These are phyloP conservation scores for Trichosanthes truncata DNA, from an alignment of 306 rosid species.

Conservation along the genomic window DNA sequence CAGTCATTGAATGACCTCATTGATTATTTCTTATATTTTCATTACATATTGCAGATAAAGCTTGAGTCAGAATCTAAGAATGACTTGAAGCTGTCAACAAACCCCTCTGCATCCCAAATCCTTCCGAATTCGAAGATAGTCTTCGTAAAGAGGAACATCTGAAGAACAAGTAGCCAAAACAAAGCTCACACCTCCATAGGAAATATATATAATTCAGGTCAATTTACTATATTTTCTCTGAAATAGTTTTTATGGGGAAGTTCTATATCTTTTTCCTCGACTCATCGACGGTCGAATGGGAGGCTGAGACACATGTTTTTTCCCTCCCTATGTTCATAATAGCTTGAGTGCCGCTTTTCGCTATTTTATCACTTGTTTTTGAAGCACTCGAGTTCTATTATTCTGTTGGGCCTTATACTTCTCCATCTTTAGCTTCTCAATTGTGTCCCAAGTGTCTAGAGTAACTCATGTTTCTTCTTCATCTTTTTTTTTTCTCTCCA, in stretches of 20 bases:
- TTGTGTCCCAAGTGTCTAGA: background rate
- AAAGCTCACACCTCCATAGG: conserved; percentile 1
- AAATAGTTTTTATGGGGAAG: conserved; percentile 26
- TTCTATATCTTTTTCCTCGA: conserved; percentile 19
- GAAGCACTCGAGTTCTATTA: conserved; percentile 38
- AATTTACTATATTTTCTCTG: background rate
- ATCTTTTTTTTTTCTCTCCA: background rate
- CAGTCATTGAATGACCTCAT: background rate
- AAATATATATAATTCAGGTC: background rate
- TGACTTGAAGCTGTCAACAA: conserved; percentile 20
- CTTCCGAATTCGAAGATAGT: conserved; percentile 31
- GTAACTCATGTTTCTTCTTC: background rate
- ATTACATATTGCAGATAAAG: conserved; percentile 35
- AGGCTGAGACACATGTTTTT: conserved; percentile 53
- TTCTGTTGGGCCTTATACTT: conserved; percentile 28
- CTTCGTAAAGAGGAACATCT: conserved; percentile 31
- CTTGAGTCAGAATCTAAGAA: conserved; percentile 25
- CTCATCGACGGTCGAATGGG: conserved; percentile 16
- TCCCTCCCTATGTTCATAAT: conserved; percentile 30
- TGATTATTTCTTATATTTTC: background rate
- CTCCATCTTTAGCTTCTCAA: conserved; percentile 19
- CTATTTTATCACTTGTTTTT: conserved; percentile 27
- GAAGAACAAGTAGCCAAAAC: conserved; percentile 21
- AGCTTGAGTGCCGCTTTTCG: conserved; percentile 17
- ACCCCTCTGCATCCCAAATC: conserved; percentile 17